These are phyloP conservation scores for Gossypium raimondii DNA, from an alignment of 345 rosid genomes.

Conservation along the genomic window DNA sequence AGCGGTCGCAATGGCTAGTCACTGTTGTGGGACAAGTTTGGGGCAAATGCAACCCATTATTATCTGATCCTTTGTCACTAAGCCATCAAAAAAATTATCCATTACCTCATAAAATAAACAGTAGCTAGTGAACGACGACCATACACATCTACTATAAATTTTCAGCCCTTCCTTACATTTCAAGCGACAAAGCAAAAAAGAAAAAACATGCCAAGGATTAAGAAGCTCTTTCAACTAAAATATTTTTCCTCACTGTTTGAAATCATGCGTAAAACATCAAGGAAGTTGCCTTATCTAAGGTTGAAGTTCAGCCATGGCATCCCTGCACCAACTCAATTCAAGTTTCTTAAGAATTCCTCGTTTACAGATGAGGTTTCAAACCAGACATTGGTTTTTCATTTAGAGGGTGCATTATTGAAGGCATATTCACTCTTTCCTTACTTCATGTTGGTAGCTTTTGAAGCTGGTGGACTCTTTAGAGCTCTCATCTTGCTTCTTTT, in stretches of 20 bases:
- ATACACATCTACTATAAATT: background rate
- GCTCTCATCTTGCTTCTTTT: constrained; percentile 43
- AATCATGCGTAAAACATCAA: constrained; percentile 9
- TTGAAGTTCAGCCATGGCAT: background rate
- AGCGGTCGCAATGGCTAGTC: background rate
- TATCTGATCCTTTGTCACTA: background rate
- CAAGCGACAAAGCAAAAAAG: background rate
- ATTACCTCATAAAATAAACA: background rate
- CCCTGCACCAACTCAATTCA: constrained; percentile 10
- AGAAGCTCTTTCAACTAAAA: constrained; percentile 10
- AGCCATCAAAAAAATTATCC: constrained; percentile 1
- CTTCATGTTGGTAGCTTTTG: constrained; percentile 69
- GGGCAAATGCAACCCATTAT: background rate
- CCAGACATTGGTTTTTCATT: constrained; percentile 37
- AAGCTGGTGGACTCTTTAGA: constrained; percentile 53
- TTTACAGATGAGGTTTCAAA: constrained; percentile 1
- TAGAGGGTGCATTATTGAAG: constrained; percentile 46
- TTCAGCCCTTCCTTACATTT: background rate
- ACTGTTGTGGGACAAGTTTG: background rate
- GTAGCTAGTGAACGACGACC: background rate
- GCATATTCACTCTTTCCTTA: constrained; percentile 51
- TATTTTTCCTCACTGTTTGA: background rate
- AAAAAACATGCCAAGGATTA: constrained; percentile 11
- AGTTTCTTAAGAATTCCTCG: background rate
- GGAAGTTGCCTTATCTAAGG: background rate